A percentile compares a stretch with the other conserved stretches of the same genome.
phyloP scores from a whole-genome alignment of 176 grass and related monocot genomes.

The Aegilops longissima region DNA sequence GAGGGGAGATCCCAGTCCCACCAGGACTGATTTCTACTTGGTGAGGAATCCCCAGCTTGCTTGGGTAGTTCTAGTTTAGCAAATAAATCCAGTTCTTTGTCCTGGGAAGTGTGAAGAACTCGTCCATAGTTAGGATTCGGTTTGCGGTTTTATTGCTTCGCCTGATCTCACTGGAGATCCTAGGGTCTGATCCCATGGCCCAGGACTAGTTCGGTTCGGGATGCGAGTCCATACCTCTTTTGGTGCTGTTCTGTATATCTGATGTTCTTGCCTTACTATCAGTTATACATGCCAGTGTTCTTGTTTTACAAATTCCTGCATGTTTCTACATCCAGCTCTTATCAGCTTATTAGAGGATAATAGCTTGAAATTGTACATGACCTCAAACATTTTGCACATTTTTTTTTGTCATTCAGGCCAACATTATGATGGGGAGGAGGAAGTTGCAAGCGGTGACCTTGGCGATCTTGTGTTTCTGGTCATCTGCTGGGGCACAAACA shows the following conservation, averaged over 20 bases:
- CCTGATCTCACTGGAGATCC: neutral
- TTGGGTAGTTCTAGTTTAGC: neutral
- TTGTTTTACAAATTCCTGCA: neutral
- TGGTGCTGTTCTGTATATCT: neutral
- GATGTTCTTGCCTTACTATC: neutral
- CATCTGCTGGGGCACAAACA: conserved; percentile 42
- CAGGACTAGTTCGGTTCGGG: neutral
- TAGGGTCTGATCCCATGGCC: neutral
- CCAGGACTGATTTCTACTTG: neutral
- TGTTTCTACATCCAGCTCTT: neutral
- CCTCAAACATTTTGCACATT: conserved; percentile 29
- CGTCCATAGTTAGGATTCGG: neutral
- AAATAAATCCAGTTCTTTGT: neutral
- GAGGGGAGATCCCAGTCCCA: conserved; percentile 14
- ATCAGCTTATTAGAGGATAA: neutral
- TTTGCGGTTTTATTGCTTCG: neutral
- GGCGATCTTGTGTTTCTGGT: conserved; percentile 39
- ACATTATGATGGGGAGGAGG: conserved; percentile 37
- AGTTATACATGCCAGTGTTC: neutral
- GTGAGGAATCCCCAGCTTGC: neutral
- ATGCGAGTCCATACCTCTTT: neutral
- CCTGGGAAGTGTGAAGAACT: neutral
- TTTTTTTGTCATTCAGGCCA: conserved; percentile 50
- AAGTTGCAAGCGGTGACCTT: conserved; percentile 30
- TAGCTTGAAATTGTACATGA: neutral